These are phyloP conservation scores for Penicillium sclerotigenum DNA, from an alignment of 2,329 filamentous ascomycete genomes.

Conservation along the genomic window DNA sequence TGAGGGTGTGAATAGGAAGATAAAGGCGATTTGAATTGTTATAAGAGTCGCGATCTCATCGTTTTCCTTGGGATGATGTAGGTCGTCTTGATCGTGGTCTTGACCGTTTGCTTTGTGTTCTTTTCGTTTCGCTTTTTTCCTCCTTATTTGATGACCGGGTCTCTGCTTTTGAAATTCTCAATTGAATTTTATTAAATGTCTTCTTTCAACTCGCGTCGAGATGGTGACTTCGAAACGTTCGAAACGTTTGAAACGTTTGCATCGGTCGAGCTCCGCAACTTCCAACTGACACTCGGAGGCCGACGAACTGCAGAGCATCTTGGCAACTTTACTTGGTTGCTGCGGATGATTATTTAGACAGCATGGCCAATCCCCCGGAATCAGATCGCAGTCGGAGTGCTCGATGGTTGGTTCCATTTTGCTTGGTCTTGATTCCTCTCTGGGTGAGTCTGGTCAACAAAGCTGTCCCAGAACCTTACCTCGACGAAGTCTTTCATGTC, in stretches of 20 bases:
- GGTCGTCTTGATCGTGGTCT: background rate
- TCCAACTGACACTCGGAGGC: background rate
- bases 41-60: background rate
- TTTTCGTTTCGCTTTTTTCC: background rate
- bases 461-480: constrained; percentile 56
- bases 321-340: background rate
- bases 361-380: constrained; percentile 32
- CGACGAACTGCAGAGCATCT: background rate
- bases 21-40: background rate
- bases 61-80: background rate
- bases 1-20: background rate
- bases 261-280: background rate
- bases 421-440: constrained; percentile 32
- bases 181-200: background rate
- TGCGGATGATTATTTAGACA: constrained; percentile 6
- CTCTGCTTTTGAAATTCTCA: background rate
- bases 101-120: background rate
- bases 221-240: background rate
- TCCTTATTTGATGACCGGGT: background rate
- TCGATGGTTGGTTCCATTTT: constrained; percentile 38
- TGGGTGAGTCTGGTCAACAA: constrained; percentile 49
- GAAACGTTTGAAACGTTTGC: constrained; percentile 36
- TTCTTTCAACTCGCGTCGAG: background rate
- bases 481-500: constrained; percentile 62
- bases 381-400: constrained; percentile 36